phyloP scores from a whole-genome alignment of 169 alveolate species.

The Ichthyophthirius multifiliis region DNA sequence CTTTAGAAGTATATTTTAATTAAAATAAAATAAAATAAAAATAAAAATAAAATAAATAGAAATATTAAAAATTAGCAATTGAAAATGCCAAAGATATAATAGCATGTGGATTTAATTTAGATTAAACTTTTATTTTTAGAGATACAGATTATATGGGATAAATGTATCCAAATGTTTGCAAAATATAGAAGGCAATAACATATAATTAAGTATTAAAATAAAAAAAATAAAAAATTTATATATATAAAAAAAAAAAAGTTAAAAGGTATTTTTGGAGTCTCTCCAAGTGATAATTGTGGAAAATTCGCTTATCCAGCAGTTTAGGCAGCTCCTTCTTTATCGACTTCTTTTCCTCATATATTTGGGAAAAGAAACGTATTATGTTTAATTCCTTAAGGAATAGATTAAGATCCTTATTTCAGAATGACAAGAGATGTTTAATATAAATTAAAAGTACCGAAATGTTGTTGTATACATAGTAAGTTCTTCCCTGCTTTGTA shows the following conservation, averaged over 20 bases:
- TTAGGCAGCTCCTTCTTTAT: constrained; percentile 96
- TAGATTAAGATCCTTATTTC: constrained; percentile 99
- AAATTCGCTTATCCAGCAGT: constrained; percentile 96
- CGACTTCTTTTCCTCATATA: constrained; percentile 93
- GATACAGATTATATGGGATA: constrained; percentile 88
- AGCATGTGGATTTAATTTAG: constrained; percentile 98
- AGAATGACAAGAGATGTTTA: constrained; percentile 97
- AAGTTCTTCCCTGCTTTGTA: constrained; percentile 97
- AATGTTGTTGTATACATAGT: constrained; percentile 95
- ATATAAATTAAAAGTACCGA: constrained; percentile 91
- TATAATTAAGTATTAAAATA: constrained; percentile 78
- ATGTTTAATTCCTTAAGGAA: constrained; percentile 96
- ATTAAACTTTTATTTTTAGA: constrained; percentile 96
- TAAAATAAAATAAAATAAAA: background rate
- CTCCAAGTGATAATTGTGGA: constrained; percentile 92
- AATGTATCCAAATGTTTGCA: constrained; percentile 91
- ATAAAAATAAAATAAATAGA: background rate
- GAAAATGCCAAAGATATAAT: constrained; percentile 99
- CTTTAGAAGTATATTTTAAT: constrained; percentile 66
- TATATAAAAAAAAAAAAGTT: constrained; percentile 20
- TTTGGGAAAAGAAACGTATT: constrained; percentile 90
- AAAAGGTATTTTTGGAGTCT: constrained; percentile 93
- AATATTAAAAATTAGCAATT: constrained; percentile 83
- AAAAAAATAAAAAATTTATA: background rate
- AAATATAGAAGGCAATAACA: constrained; percentile 94